These are phyloP conservation scores for Didymella sp. DNA, from an alignment of 2,329 filamentous ascomycete genomes.

Conservation along the genomic window DNA sequence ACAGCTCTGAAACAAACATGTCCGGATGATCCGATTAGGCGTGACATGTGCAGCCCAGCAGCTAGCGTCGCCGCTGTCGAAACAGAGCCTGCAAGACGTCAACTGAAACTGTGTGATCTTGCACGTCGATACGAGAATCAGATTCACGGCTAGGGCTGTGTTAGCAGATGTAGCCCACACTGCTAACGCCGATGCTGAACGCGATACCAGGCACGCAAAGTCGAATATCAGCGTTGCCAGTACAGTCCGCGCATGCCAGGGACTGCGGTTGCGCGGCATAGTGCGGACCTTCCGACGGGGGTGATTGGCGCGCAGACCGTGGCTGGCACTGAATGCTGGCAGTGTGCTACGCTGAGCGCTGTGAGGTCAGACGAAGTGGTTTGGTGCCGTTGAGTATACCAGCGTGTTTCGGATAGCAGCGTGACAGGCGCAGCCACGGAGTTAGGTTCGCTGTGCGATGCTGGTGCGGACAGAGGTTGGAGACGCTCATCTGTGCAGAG, in stretches of 20 bases:
- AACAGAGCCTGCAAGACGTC: slow-evolving; percentile 6
- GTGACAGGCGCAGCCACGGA: neutral
- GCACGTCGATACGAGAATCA: neutral
- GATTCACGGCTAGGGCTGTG: slow-evolving; percentile 3
- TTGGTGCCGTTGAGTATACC: slow-evolving; percentile 1
- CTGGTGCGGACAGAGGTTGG: too few relatives aligned
- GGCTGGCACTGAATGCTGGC: neutral
- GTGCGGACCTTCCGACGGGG: slow-evolving; percentile 1
- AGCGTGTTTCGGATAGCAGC: slow-evolving; percentile 5
- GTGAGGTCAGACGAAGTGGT: slow-evolving; percentile 1
- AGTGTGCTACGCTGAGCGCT: slow-evolving; percentile 3
- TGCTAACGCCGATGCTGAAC: slow-evolving; percentile 7
- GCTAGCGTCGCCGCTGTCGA: neutral
- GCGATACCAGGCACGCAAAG: slow-evolving; percentile 14
- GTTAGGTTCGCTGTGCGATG: too few relatives aligned
- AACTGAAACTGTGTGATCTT: neutral
- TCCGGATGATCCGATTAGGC: slow-evolving; percentile 12
- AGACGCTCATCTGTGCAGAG: too few relatives aligned
- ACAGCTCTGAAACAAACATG: slow-evolving; percentile 20
- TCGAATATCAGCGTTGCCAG: slow-evolving; percentile 1
- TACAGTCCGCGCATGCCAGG: slow-evolving; percentile 14
- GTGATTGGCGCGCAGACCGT: slow-evolving; percentile 4
- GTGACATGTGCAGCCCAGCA: too few relatives aligned
- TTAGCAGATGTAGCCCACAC: too few relatives aligned
- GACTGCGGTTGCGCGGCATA: slow-evolving; percentile 7